A percentile compares a stretch with the other conserved stretches of the same genome.
These are phyloP conservation scores for Solanum hybrid DNA, from an alignment of 305 asterid genomes.

Conservation along the genomic window DNA sequence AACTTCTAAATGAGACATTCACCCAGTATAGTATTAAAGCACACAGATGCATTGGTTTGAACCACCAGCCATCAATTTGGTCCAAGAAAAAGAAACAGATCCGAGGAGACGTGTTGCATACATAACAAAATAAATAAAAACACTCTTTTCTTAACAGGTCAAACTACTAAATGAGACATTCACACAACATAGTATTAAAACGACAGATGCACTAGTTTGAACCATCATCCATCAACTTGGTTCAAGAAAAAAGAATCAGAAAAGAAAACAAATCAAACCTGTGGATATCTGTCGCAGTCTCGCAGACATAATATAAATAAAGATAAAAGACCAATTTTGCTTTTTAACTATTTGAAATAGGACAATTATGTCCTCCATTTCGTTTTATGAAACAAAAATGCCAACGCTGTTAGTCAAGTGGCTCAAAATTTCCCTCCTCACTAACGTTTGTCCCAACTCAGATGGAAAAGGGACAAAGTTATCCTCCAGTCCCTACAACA, in stretches of 20 bases:
- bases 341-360: neutral
- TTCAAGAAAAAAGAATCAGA: neutral
- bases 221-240: neutral
- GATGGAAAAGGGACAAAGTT: neutral
- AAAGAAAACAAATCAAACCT: neutral
- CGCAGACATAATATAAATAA: neutral
- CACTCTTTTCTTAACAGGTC: neutral
- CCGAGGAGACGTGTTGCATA: neutral
- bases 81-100: neutral
- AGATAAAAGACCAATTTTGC: neutral
- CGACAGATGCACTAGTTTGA: neutral
- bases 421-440: neutral
- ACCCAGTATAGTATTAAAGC: neutral
- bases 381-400: neutral
- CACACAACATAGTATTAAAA: neutral
- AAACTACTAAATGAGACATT: neutral
- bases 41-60: neutral
- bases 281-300: neutral
- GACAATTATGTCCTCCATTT: neutral
- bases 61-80: neutral
- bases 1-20: neutral
- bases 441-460: neutral
- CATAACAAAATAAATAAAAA: neutral
- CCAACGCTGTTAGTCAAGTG: neutral
- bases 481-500: neutral